phyloP scores from a whole-genome alignment of 73 alveolate species.

The Breviolum minutum region DNA sequence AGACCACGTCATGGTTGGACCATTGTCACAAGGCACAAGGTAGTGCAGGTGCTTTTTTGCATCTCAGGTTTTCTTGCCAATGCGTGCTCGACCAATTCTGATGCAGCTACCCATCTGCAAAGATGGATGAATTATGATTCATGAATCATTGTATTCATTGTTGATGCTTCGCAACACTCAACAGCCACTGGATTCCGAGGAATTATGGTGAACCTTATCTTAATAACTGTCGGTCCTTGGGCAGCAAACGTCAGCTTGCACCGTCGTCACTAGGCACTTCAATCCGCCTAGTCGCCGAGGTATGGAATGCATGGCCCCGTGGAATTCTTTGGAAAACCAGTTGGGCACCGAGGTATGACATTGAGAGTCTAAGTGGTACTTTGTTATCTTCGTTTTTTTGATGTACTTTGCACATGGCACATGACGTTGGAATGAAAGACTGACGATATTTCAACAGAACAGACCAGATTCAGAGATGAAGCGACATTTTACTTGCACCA shows the following conservation, averaged over 20 bases:
- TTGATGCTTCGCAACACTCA: background rate
- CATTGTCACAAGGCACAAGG: too few species aligned
- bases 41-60: too few species aligned
- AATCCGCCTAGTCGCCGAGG: background rate
- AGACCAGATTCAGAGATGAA: too few species aligned
- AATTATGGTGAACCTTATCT: constrained; percentile 38
- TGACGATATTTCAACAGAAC: too few species aligned
- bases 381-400: too few species aligned
- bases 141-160: too few species aligned
- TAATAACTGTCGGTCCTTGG: constrained; percentile 32
- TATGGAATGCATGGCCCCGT: constrained; percentile 83
- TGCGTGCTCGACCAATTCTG: constrained; percentile 45
- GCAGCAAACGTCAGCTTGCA: background rate
- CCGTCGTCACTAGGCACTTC: background rate
- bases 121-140: background rate
- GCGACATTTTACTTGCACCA: too few species aligned
- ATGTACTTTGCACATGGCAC: too few species aligned
- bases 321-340: constrained; percentile 61
- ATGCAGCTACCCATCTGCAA: constrained; percentile 11
- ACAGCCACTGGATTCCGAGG: background rate
- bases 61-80: constrained; percentile 39
- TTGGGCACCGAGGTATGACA: background rate
- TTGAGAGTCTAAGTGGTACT: too few species aligned
- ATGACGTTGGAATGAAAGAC: too few species aligned
- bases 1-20: too few species aligned